Evolutionary conservation across 805 yeast genomes (phyloP).

Genomic region (Candida nanaspora): DNA sequence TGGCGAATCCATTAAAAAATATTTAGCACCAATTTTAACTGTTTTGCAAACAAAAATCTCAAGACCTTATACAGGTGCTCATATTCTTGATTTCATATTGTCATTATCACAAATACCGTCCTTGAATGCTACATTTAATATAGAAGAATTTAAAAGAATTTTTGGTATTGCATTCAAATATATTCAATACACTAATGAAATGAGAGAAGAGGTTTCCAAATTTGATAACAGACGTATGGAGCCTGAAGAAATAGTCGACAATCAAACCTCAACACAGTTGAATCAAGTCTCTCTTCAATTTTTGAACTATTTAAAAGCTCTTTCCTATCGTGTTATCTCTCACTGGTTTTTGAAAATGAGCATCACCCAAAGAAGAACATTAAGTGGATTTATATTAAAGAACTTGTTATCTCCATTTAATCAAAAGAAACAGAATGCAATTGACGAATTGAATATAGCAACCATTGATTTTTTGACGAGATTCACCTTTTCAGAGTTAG

Average conservation of each 20-base stretch:
- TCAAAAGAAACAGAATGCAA: conserved; percentile 14
- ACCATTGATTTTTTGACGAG: conserved; percentile 61
- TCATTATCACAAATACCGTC: conserved; percentile 60
- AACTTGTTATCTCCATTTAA: conserved; percentile 36
- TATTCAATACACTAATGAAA: conserved; percentile 63
- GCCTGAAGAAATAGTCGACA: too few species aligned
- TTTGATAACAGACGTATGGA: conserved; percentile 11
- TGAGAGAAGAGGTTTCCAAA: conserved; percentile 10
- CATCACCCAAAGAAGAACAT: conserved; percentile 45
- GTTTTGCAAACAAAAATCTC: conserved; percentile 70
- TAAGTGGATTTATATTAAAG: conserved; percentile 58
- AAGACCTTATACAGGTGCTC: conserved; percentile 59
- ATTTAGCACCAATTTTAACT: conserved; percentile 59
- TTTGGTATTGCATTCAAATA: conserved; percentile 80
- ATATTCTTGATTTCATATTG: conserved; percentile 66
- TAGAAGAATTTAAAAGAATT: conserved; percentile 70
- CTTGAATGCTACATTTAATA: conserved; percentile 62
- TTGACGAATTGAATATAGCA: conserved; percentile 52
- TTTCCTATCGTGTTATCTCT: conserved; percentile 63
- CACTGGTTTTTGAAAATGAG: conserved; percentile 66
- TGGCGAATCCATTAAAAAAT: conserved; percentile 66
- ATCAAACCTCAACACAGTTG: conserved; percentile 43
- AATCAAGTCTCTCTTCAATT: conserved; percentile 40
- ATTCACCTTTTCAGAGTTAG: conserved; percentile 58
- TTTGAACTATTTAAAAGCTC: conserved; percentile 51